Evolutionary conservation across 148 eudicot species (phyloP), one percentile per base, ranked within the genome.

Genomic region (Chenopodium formosanum): DNA sequence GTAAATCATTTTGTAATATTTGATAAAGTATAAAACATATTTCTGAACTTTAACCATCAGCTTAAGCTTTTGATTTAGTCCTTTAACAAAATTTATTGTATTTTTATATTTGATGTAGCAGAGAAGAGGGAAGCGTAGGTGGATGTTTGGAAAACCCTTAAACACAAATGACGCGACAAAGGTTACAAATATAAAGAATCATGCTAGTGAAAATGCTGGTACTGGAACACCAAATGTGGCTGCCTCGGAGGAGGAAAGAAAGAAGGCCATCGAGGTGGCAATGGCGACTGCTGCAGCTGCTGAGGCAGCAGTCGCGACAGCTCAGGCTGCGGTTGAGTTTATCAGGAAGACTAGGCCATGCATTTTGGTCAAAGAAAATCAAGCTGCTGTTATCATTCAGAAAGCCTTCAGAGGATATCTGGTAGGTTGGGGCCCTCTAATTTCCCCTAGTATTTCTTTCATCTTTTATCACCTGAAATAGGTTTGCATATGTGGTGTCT

Each of bases 341-440:
- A 88, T 91, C 23, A 79, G 94, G 77, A 88, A 82, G 50, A 79
- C 88, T 9, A 81, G 86, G 78, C 89, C 89, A 73, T 72, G 89
- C 16, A 58, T 78, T 58, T 76, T 81, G 27, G 78, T 77, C 69
- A 74, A 70, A 75, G 80, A 85, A 85, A 81, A 84, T 75, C 83
- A 78, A 32, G 95, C 98, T 76, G 97, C 95, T 34, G 63, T 81
- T 37, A 46, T 77, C 64, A 90, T 94, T 74, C 98, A 94, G 84
- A 86, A 87, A 31, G 83, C 84, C 70, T 94, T 91, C 89, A 91
- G 92, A 89, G 95, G 95, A 17, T 94, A 93, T 82, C 85, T 94
- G 94, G 98, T 92, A 91, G 63, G 68, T 72, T 58, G 37, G 17
- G 6, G 11, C 14, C 31, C 31, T 64, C 31, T 64, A 64, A 64